Conservation (phyloP, 305 asterid genomes). For the Fraxinus latifolia region DNA sequence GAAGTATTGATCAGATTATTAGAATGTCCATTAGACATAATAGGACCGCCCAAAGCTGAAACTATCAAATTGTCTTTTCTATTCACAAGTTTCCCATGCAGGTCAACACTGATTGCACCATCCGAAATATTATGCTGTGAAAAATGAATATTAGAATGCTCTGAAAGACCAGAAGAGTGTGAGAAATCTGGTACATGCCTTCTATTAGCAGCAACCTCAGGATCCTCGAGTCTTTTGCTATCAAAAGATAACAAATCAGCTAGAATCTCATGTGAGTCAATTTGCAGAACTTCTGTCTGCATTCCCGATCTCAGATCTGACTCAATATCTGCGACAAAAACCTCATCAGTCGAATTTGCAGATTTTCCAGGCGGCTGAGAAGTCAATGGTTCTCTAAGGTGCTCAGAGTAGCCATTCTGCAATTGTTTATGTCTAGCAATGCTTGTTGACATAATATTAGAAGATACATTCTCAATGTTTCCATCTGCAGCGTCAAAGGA, state of each 20-base stretch:
- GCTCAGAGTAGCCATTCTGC: slow-evolving; percentile 34
- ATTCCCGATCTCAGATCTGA: slow-evolving; percentile 38
- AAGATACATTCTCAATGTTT: slow-evolving; percentile 33
- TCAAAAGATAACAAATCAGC: slow-evolving; percentile 56
- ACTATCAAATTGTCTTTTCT: slow-evolving; percentile 38
- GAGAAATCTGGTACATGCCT: slow-evolving; percentile 37
- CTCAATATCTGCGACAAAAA: slow-evolving; percentile 17
- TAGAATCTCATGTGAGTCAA: slow-evolving; percentile 35
- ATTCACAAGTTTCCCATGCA: slow-evolving; percentile 44
- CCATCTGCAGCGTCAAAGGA: slow-evolving; percentile 33
- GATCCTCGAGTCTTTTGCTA: slow-evolving; percentile 62
- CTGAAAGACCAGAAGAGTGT: slow-evolving; percentile 31
- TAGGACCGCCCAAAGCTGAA: slow-evolving; percentile 44
- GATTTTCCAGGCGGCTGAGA: slow-evolving; percentile 33
- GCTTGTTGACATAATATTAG: slow-evolving; percentile 44
- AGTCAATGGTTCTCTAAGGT: slow-evolving; percentile 33
- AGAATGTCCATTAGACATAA: slow-evolving; percentile 34
- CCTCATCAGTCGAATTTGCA: slow-evolving; percentile 30
- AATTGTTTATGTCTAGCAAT: slow-evolving; percentile 37
- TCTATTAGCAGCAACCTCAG: slow-evolving; percentile 46
- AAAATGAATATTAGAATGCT: slow-evolving; percentile 31
- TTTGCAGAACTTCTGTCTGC: slow-evolving; percentile 30
- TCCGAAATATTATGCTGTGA: slow-evolving; percentile 29
- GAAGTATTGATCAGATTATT: slow-evolving; percentile 32
- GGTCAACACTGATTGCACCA: slow-evolving; percentile 28